A percentile compares a stretch with the other conserved stretches of the same genome.
These are phyloP conservation scores for Candida suzukii DNA, from an alignment of 805 yeast species.

Conservation along the genomic window DNA sequence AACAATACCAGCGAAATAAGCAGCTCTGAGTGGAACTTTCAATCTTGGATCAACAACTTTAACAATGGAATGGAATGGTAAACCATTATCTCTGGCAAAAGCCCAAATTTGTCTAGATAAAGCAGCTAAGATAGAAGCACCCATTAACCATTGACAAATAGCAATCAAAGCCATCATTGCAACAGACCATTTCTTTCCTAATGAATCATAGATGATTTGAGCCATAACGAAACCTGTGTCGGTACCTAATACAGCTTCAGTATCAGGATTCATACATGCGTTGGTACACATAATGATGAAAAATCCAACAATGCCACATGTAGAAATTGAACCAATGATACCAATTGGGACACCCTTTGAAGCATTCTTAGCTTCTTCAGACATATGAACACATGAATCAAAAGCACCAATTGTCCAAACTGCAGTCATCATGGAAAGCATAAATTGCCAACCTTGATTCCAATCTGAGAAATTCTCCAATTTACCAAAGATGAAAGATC, in stretches of 20 bases:
- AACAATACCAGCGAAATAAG: conserved; percentile 43
- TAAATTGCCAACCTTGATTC: conserved; percentile 53
- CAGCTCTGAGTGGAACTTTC: conserved; percentile 42
- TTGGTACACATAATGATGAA: conserved; percentile 29
- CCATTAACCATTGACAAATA: conserved; percentile 37
- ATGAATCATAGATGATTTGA: conserved; percentile 35
- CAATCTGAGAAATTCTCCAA: conserved; percentile 45
- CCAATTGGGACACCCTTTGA: conserved; percentile 33
- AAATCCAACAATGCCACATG: conserved; percentile 34
- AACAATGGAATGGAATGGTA: conserved; percentile 31
- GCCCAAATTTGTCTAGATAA: conserved; percentile 41
- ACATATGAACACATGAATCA: conserved; percentile 40
- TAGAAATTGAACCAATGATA: conserved; percentile 33
- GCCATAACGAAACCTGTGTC: conserved; percentile 35
- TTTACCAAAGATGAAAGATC: conserved; percentile 49
- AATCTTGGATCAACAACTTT: conserved; percentile 32
- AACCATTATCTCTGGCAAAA: conserved; percentile 41
- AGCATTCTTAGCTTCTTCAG: conserved; percentile 37
- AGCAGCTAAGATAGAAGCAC: conserved; percentile 34
- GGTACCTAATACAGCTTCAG: conserved; percentile 20
- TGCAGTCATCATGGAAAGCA: conserved; percentile 46
- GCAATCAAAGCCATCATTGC: conserved; percentile 38
- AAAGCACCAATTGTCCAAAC: conserved; percentile 59
- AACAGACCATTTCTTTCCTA: conserved; percentile 39
- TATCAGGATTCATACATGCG: conserved; percentile 22